Conservation (phyloP, 805 yeast species). For the Jamesozyma jinghongensis region DNA sequence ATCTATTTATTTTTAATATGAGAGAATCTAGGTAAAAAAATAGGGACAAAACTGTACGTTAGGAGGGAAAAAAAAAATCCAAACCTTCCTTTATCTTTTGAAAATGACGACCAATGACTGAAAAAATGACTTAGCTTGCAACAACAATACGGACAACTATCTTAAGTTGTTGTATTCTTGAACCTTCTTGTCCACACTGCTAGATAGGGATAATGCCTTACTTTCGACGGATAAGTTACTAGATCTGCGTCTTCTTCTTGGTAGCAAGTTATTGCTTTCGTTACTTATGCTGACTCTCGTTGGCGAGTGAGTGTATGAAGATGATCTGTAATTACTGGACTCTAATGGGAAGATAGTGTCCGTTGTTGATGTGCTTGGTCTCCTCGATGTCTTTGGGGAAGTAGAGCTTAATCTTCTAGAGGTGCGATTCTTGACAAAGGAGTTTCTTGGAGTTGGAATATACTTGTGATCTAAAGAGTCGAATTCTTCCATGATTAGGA, state of each 20-base stretch:
- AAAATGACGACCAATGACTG: no score
- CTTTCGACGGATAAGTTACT: slow-evolving; percentile 3
- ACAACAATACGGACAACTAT: no score
- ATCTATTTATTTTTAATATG: no score
- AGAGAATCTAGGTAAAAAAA: no score
- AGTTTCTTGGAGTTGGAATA: slow-evolving; percentile 1
- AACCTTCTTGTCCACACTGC: slow-evolving; percentile 34
- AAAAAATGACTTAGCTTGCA: no score
- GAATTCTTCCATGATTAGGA: slow-evolving; percentile 3
- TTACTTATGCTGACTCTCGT: no score
- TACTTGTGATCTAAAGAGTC: background rate
- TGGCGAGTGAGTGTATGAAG: background rate
- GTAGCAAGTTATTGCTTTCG: background rate
- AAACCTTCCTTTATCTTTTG: no score
- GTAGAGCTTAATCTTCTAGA: background rate
- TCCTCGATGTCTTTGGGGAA: slow-evolving; percentile 1
- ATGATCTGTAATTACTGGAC: background rate
- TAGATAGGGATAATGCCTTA: background rate
- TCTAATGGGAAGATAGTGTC: slow-evolving; percentile 2
- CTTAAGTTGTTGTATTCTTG: slow-evolving; percentile 41
- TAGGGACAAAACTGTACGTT: no score
- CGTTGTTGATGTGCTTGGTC: slow-evolving; percentile 1
- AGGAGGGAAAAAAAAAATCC: no score
- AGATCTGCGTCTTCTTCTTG: slow-evolving; percentile 8
- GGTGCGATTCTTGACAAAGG: background rate